A percentile compares a stretch with the other conserved stretches of the same genome.
These are phyloP conservation scores for Cyphellophora europaea DNA, from an alignment of 2,329 filamentous ascomycete species.

Conservation along the genomic window DNA sequence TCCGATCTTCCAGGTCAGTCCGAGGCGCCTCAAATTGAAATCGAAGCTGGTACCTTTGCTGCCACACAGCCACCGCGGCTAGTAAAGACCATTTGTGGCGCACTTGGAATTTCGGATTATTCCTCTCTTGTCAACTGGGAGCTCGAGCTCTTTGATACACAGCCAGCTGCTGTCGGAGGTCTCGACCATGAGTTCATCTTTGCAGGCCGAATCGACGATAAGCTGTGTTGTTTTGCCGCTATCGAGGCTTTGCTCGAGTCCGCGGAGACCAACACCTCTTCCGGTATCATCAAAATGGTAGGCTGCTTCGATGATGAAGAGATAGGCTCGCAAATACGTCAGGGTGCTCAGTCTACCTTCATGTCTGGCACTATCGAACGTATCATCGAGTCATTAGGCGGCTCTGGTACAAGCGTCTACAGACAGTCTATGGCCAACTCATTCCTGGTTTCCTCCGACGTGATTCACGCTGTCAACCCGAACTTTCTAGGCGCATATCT, in stretches of 20 bases:
- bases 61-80: constrained; percentile 77
- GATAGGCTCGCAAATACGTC: constrained; percentile 81
- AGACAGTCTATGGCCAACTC: constrained; percentile 82
- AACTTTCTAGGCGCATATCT: constrained; percentile 84
- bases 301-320: constrained; percentile 97
- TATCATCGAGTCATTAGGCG: constrained; percentile 53
- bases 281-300: constrained; percentile 71
- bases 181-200: constrained; percentile 91
- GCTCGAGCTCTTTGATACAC: constrained; percentile 84
- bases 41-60: constrained; percentile 57
- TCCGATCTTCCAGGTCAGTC: constrained; percentile 39
- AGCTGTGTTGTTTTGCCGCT: constrained; percentile 90
- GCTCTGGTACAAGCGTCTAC: constrained; percentile 38
- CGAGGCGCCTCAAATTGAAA: constrained; percentile 17
- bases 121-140: constrained; percentile 88
- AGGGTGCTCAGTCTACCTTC: constrained; percentile 86
- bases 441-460: constrained; percentile 86
- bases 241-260: constrained; percentile 72
- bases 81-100: constrained; percentile 68
- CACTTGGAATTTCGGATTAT: constrained; percentile 66
- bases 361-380: constrained; percentile 73
- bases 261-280: constrained; percentile 34
- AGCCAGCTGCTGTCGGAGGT: constrained; percentile 74
- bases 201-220: constrained; percentile 91
- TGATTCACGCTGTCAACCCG: constrained; percentile 88